Percentiles rank a stretch among this genome's conserved stretches.
phyloP scores from a whole-genome alignment of 2,329 filamentous ascomycete species.

The Sarocladiaceae sp. region DNA sequence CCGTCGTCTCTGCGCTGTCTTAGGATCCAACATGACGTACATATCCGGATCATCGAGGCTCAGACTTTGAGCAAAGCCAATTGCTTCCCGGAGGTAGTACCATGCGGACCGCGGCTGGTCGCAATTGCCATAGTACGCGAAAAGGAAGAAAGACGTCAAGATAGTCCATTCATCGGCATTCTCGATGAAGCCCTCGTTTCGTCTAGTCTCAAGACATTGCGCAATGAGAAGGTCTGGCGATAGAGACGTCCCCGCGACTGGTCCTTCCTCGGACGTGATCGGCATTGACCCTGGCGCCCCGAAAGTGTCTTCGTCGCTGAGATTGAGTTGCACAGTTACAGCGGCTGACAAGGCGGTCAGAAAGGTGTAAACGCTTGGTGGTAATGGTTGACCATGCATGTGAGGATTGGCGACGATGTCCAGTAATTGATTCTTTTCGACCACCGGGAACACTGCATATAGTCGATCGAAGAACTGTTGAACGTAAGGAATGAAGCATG shows the following conservation, averaged over 20 bases:
- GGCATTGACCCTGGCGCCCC: background rate
- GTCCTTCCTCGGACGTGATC: background rate
- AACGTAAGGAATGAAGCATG: conserved; percentile 13
- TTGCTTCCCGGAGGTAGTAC: conserved; percentile 19
- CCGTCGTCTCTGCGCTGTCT: conserved; percentile 13
- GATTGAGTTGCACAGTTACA: conserved; percentile 17
- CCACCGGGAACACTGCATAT: conserved; percentile 18
- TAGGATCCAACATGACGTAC: conserved; percentile 12
- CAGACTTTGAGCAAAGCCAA: conserved; percentile 16
- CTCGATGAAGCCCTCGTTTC: conserved; percentile 12
- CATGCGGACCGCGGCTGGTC: conserved; percentile 15
- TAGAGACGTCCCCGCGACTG: background rate
- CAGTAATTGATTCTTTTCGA: conserved; percentile 14
- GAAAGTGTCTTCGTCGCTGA: conserved; percentile 1
- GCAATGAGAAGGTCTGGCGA: conserved; percentile 14
- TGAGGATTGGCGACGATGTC: background rate
- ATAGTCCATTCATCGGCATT: conserved; percentile 17
- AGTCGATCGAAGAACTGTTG: conserved; percentile 17
- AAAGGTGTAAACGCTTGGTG: conserved; percentile 9
- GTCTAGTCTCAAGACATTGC: conserved; percentile 14
- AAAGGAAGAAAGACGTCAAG: conserved; percentile 18
- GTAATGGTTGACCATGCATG: background rate
- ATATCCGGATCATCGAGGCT: conserved; percentile 14
- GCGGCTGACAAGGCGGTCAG: conserved; percentile 16
- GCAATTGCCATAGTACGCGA: conserved; percentile 16